phyloP scores from a whole-genome alignment of 2,329 filamentous ascomycete genomes.

The Talaromyces sp. region DNA sequence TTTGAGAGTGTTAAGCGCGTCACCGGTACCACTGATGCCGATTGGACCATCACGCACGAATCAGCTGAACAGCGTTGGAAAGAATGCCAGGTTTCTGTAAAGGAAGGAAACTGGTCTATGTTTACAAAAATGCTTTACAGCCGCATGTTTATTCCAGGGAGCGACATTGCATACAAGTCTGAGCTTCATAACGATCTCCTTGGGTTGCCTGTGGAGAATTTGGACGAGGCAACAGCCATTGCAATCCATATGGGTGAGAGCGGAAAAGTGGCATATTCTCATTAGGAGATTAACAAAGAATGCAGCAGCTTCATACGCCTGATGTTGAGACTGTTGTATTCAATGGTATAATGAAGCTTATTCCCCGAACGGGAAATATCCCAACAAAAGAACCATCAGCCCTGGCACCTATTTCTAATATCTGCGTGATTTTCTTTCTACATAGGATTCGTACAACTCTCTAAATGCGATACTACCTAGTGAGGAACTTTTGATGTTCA shows the following conservation, averaged over 20 bases:
- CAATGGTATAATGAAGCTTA: no score
- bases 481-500: no score
- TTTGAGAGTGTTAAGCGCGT: conserved; percentile 57
- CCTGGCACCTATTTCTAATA: no score
- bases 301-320: background rate
- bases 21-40: conserved; percentile 50
- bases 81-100: conserved; percentile 43
- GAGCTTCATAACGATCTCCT: conserved; percentile 1
- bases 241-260: background rate
- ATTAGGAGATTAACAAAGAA: background rate
- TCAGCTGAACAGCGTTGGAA: conserved; percentile 43
- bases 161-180: conserved; percentile 7
- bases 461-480: no score
- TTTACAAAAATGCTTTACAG: conserved; percentile 52
- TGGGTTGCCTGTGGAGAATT: conserved; percentile 6
- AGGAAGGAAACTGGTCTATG: conserved; percentile 39
- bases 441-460: no score
- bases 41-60: conserved; percentile 57
- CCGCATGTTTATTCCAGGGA: conserved; percentile 49
- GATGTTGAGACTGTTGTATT: no score
- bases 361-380: no score
- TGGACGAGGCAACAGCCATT: conserved; percentile 4
- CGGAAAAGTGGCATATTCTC: background rate
- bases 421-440: no score
- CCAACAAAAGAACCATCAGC: no score